A percentile compares a stretch with the other conserved stretches of the same genome.
Conservation (phyloP, 495 filamentous ascomycete genomes). For the Rusavskia elegans region DNA sequence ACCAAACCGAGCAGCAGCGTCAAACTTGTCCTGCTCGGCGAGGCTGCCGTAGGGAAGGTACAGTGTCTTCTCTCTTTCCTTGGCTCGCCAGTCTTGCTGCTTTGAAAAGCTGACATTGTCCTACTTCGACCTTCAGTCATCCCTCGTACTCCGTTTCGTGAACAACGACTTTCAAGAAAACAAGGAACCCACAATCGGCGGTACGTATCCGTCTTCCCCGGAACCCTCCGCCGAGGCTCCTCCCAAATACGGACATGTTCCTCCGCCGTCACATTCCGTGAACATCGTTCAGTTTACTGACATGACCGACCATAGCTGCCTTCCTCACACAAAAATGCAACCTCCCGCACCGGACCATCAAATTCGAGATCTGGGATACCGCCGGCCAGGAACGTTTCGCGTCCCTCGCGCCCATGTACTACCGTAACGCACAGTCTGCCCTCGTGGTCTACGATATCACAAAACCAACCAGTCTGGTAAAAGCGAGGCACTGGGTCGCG, state of each 20-base stretch:
- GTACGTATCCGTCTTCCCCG: constrained; percentile 32
- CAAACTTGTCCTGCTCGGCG: constrained; percentile 92
- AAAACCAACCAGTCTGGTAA: constrained; percentile 84
- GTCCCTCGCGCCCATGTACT: constrained; percentile 96
- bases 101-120: neutral
- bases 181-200: constrained; percentile 98
- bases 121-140: constrained; percentile 46
- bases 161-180: constrained; percentile 99
- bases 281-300: neutral
- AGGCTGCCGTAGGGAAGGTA: constrained; percentile 98
- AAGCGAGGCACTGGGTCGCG: constrained; percentile 97
- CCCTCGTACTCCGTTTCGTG: constrained; percentile 92
- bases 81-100: neutral
- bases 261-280: neutral
- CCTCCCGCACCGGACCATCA: constrained; percentile 90
- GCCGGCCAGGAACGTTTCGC: constrained; percentile 97
- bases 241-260: neutral
- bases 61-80: constrained; percentile 1
- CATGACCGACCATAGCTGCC: constrained; percentile 45
- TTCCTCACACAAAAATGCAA: constrained; percentile 98
- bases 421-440: constrained; percentile 97
- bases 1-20: constrained; percentile 98
- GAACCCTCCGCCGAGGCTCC: neutral
- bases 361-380: constrained; percentile 99
- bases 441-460: constrained; percentile 98